Percentiles rank a stretch among this genome's conserved stretches.
Conservation (phyloP, 2,329 filamentous ascomycete genomes). For the Paramyrothecium sp. region DNA sequence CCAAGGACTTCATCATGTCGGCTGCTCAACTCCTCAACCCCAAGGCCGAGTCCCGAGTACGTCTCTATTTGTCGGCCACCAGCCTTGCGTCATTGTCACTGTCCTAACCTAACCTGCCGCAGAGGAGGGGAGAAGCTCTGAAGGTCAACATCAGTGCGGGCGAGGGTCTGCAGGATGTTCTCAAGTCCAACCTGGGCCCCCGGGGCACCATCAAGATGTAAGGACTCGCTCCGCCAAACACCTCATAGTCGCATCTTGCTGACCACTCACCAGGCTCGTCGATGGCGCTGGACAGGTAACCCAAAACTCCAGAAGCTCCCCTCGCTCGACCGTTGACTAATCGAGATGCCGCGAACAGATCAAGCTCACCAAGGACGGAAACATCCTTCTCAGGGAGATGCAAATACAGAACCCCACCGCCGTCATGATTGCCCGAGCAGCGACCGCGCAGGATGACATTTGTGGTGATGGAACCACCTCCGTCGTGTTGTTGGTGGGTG, state of each 20-base stretch:
- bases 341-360: slow-evolving; percentile 58
- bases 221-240: slow-evolving; percentile 6
- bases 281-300: slow-evolving; percentile 67
- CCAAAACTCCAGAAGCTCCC: slow-evolving; percentile 18
- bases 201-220: slow-evolving; percentile 96
- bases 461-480: slow-evolving; percentile 97
- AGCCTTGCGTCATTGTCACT: slow-evolving; percentile 10
- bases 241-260: slow-evolving; percentile 14
- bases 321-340: slow-evolving; percentile 21
- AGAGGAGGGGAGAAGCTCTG: slow-evolving; percentile 96
- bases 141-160: slow-evolving; percentile 96
- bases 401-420: slow-evolving; percentile 99
- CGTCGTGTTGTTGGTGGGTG: slow-evolving; percentile 90
- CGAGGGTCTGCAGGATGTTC: slow-evolving; percentile 88
- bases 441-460: slow-evolving; percentile 97
- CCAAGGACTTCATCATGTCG: slow-evolving; percentile 64
- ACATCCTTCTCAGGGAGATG: slow-evolving; percentile 75
- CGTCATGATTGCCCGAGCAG: slow-evolving; percentile 78
- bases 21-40: slow-evolving; percentile 97
- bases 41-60: slow-evolving; percentile 94
- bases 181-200: slow-evolving; percentile 94
- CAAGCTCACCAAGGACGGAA: slow-evolving; percentile 98
- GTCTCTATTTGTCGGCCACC: slow-evolving; percentile 26
- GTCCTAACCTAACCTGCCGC: slow-evolving; percentile 20
- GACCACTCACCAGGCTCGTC: slow-evolving; percentile 52